phyloP scores from a whole-genome alignment of 768 basidiomycete genomes.

The Boletales sp. region DNA sequence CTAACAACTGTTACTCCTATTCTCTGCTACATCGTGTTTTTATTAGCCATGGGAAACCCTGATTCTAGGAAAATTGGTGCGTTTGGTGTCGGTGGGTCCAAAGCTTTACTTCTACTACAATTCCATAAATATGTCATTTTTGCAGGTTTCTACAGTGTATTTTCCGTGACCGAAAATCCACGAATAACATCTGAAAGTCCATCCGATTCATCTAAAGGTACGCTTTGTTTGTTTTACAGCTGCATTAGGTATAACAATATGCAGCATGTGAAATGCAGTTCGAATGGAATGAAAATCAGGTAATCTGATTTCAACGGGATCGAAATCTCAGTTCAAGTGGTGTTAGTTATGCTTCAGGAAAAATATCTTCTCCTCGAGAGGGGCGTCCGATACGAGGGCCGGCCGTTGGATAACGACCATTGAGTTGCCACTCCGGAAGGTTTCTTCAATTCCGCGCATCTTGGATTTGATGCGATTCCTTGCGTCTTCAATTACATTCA shows the following conservation, averaged over 20 bases:
- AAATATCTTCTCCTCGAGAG: conserved; percentile 33
- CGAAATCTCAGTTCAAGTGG: too few relatives aligned
- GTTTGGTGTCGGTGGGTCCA: conserved; percentile 71
- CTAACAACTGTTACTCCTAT: too few relatives aligned
- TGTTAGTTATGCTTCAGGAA: too few relatives aligned
- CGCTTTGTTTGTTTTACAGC: not conserved
- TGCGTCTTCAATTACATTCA: conserved; percentile 89
- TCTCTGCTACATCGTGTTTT: not conserved
- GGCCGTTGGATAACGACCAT: conserved; percentile 52
- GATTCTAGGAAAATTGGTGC: conserved; percentile 94
- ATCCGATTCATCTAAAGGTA: conserved; percentile 71
- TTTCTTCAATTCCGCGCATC: conserved; percentile 66
- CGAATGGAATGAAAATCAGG: conserved; percentile 90
- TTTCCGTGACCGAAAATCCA: conserved; percentile 52
- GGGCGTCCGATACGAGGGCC: conserved; percentile 46
- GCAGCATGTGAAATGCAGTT: conserved; percentile 87
- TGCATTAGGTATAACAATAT: not conserved
- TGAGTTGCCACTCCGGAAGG: conserved; percentile 79
- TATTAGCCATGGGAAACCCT: conserved; percentile 84
- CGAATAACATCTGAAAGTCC: conserved; percentile 47
- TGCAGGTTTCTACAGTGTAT: conserved; percentile 65
- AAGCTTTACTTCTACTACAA: not conserved
- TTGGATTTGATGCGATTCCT: conserved; percentile 88
- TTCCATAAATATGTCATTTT: not conserved
- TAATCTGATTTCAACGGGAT: conserved; percentile 12